These are phyloP conservation scores for Ceratocystis alfenasii DNA, from an alignment of 2,329 filamentous ascomycete genomes.

Conservation along the genomic window DNA sequence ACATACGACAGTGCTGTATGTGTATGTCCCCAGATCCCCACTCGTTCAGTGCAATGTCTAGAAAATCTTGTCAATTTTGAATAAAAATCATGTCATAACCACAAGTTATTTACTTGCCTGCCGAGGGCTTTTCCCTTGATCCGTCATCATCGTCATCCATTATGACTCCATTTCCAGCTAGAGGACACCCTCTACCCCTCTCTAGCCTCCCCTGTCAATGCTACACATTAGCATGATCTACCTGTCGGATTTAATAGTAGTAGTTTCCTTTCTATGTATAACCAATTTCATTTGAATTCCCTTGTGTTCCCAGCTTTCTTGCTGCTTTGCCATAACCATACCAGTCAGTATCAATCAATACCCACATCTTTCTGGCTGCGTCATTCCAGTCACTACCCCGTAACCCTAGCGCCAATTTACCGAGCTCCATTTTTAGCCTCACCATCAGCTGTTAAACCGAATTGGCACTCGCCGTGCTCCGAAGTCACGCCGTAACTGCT, in stretches of 20 bases:
- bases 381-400: background rate
- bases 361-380: background rate
- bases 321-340: background rate
- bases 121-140: background rate
- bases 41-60: background rate
- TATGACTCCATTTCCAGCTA: background rate
- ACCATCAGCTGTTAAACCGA: background rate
- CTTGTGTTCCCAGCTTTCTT: background rate
- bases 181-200: background rate
- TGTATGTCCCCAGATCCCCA: background rate
- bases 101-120: background rate
- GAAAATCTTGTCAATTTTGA: background rate
- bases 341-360: background rate
- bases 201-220: background rate
- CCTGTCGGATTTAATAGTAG: too few relatives aligned
- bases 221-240: too few relatives aligned
- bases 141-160: background rate
- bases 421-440: conserved; percentile 6
- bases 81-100: conserved; percentile 2
- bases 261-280: too few relatives aligned
- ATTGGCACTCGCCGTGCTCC: background rate
- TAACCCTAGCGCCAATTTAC: conserved; percentile 8
- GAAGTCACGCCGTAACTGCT: background rate
- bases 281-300: background rate
- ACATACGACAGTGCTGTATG: background rate